Evolutionary conservation across 2,329 filamentous ascomycete genomes (phyloP).

Genomic region (Neoscytalidium dimidiatum): DNA sequence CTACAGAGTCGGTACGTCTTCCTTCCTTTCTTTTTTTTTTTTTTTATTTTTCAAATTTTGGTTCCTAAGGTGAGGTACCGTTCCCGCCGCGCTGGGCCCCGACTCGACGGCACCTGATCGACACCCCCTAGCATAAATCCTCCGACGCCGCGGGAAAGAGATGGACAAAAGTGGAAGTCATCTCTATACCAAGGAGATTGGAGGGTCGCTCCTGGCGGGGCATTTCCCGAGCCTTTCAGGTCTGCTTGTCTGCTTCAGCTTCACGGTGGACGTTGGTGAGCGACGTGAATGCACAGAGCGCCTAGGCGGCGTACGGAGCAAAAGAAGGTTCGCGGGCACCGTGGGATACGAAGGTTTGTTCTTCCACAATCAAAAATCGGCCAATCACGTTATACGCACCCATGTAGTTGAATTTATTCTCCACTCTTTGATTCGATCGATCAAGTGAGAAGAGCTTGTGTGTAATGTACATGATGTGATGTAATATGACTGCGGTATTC

Average conservation of each 20-base stretch:
- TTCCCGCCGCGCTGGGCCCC: no score
- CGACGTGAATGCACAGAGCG: no score
- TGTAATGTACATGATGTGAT: neutral
- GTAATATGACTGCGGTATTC: neutral
- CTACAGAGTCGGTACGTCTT: no score
- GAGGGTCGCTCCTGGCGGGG: neutral
- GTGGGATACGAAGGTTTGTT: neutral
- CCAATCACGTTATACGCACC: neutral
- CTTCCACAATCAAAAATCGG: neutral
- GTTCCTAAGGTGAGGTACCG: no score
- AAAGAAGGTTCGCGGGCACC: no score
- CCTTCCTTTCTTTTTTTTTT: neutral
- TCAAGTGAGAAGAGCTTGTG: neutral
- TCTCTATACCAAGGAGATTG: neutral
- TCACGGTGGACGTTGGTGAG: no score
- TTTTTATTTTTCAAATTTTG: no score
- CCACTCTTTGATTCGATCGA: neutral
- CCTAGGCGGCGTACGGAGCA: no score
- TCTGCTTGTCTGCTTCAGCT: neutral
- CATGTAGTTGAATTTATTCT: neutral
- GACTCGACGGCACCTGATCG: neutral
- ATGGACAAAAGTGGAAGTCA: neutral
- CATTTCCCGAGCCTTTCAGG: neutral
- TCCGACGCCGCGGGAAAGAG: neutral
- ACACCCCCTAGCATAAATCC: constrained; percentile 3